phyloP scores from a whole-genome alignment of 2,329 filamentous ascomycete species.

The Fusarium pseudonygamai region DNA sequence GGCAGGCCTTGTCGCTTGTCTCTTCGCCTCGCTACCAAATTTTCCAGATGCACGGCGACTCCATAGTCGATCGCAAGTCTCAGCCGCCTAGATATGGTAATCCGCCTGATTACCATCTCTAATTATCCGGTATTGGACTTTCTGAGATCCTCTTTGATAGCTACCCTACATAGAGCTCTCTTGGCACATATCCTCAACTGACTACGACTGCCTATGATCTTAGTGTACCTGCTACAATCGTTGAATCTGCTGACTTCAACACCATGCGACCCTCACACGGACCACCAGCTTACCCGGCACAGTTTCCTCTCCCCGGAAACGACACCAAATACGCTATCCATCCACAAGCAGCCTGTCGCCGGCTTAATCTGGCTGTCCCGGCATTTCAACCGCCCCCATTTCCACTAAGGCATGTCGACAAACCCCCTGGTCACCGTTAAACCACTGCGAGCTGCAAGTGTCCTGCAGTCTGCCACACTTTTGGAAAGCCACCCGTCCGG shows the following conservation, averaged over 20 bases:
- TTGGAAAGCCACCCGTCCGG: conserved; percentile 17
- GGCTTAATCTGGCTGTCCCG: conserved; percentile 30
- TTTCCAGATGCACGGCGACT: conserved; percentile 11
- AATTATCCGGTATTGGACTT: conserved; percentile 37
- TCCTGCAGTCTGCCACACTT: conserved; percentile 27
- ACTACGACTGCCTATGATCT: not conserved
- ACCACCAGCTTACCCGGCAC: conserved; percentile 18
- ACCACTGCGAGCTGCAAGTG: conserved; percentile 25
- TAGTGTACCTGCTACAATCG: conserved; percentile 6
- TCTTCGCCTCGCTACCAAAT: conserved; percentile 4
- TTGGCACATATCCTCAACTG: not conserved
- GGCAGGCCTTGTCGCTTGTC: conserved; percentile 28
- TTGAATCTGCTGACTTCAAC: conserved; percentile 41
- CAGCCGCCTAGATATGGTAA: not conserved
- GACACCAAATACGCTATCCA: not conserved
- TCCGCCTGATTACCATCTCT: conserved; percentile 32
- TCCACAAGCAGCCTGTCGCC: conserved; percentile 28
- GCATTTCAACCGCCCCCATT: conserved; percentile 29
- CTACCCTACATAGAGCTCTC: not conserved
- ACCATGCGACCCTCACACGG: conserved; percentile 35
- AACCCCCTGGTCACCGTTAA: conserved; percentile 23
- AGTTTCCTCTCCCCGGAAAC: conserved; percentile 8
- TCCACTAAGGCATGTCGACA: conserved; percentile 7
- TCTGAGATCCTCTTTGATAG: conserved; percentile 1
- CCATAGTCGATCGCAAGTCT: conserved; percentile 31